Evolutionary conservation across 2,329 filamentous ascomycete genomes (phyloP), one percentile per base, ranked within the genome.

Genomic region (Apiospora kogelbergensis): DNA sequence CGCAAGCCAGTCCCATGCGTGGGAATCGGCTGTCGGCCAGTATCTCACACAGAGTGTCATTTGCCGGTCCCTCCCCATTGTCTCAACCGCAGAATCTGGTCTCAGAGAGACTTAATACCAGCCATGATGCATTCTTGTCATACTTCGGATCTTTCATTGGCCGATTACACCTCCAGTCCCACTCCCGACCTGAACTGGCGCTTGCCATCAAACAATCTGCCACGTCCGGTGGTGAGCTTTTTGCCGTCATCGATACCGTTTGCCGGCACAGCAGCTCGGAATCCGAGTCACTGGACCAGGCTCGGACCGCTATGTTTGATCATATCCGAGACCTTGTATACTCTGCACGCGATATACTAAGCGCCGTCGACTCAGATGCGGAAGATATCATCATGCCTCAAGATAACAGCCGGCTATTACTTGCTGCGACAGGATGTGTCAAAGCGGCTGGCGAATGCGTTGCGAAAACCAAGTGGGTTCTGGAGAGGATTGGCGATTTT

Each of bases 111-210:
- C 87, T 98, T 65, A 92, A 90, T 75, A 85, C 88, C 65, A 92
- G 90, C 66, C 94, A 98, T 81, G 95, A 98, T 81, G 89, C 89
- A 9, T 97, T 98, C 76, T 84, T 99, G 67, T 96, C 95, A 7
- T 92, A 95, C 76, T 88, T 99, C 66, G 95, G 93, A 66, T 97
- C 94, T 5, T 97, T 98, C 78, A 95, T 98, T 78, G 96, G 96
- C 20, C 86, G 89, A 45, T 86, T 98, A 68, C 94, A 98, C 79
- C 85, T 98, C 70, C 94, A 98, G 78, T 96, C 95, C n/a, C 91
- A 96, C 71, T 96, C 94, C 9, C 91, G 94, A 10, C 89, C 92
- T 1, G 94, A 97, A 78, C 86, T 98, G 65, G 89, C 94, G 41
- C 82, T 90, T 13, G 94, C 93, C 20, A 95, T 97, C 64, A 91